Base-by-base conservation (phyloP, 306 rosid species). In the Bauhinia variegata region DNA sequence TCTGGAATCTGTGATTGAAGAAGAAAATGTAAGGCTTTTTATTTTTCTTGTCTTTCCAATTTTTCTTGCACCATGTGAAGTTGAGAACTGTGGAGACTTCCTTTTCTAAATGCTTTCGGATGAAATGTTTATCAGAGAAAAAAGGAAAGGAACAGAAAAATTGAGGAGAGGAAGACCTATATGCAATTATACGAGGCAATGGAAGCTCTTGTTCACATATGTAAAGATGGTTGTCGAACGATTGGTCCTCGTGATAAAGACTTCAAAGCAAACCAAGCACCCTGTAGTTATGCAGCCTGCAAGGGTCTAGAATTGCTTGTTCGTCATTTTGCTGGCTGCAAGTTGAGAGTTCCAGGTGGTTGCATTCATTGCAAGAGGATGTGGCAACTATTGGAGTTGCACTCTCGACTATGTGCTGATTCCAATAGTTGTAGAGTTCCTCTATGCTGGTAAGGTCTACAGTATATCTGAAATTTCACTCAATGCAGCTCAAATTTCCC, bases 171-270 rank as follows among this genome's bases (percentile, higher is more conserved):
- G 71, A 65, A 79, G 79, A 56, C 78, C 15, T 92, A 92, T 70
- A 23, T 82, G 75, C 89, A 89, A 75, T 63, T 92, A 19, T 86
- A 85, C 5, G 96, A 87, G 56, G 98, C 96, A 17, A 92, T 92
- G 98, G 98, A 92, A 87, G 96, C 98, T 74, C 88, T 92, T 47
- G 91, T 92, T 68, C 98, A 92, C 77, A 89, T 92, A 68, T 92
- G 87, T 54, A 83, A 79, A 84, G 98, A 92, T 71, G 98, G 98
- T 34, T 92, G 98, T 67, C 72, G 69, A 72, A 92, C 98, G 58
- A 92, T 89, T 67, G 96, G 96, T 7, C 98, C 98, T 5, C 81
- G 76, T 0, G 89, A 89, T 33, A 89, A 89, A 79, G 98, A 84
- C 68, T 84, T 92, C 52, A 83, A 80, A 65, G 76, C 62, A 62